Evolutionary conservation across 305 asterid species (phyloP).

Genomic region (Plantago coronopus): DNA sequence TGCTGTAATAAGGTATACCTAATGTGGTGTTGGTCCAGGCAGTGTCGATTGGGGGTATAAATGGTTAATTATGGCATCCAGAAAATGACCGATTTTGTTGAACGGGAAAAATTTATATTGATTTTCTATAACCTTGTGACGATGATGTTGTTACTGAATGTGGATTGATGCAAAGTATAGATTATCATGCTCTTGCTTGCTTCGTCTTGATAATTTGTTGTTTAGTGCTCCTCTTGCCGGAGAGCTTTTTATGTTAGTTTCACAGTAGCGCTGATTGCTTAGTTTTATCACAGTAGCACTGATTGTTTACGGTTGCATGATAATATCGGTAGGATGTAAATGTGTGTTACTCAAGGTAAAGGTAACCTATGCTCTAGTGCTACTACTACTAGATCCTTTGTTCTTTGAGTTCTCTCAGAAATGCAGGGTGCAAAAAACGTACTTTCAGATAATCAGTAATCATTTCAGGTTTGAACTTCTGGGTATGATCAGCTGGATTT

Average conservation of each 20-base stretch:
- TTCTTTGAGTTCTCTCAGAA: no score
- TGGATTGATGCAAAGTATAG: neutral
- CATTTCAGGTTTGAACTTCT: constrained; percentile 94
- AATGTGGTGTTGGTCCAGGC: constrained; percentile 26
- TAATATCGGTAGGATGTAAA: no score
- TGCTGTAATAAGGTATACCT: constrained; percentile 32
- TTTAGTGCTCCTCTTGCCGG: no score
- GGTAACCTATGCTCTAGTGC: no score
- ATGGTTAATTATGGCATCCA: neutral
- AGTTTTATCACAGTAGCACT: no score
- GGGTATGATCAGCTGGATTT: constrained; percentile 65
- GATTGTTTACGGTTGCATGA: no score
- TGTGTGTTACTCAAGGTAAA: no score
- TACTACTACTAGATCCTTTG: no score
- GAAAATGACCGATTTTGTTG: neutral
- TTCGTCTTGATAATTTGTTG: neutral
- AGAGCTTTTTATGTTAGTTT: no score
- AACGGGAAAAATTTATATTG: constrained; percentile 1
- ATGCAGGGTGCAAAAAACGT: constrained; percentile 31
- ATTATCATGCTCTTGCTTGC: neutral
- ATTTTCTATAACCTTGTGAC: no score
- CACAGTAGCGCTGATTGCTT: no score
- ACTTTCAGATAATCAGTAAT: constrained; percentile 91
- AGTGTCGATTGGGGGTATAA: neutral
- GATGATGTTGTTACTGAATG: neutral